A percentile compares a stretch with the other conserved stretches of the same genome.
These are phyloP conservation scores for Aspergillus aculeatinus DNA, from an alignment of 2,329 filamentous ascomycete genomes.

Conservation along the genomic window DNA sequence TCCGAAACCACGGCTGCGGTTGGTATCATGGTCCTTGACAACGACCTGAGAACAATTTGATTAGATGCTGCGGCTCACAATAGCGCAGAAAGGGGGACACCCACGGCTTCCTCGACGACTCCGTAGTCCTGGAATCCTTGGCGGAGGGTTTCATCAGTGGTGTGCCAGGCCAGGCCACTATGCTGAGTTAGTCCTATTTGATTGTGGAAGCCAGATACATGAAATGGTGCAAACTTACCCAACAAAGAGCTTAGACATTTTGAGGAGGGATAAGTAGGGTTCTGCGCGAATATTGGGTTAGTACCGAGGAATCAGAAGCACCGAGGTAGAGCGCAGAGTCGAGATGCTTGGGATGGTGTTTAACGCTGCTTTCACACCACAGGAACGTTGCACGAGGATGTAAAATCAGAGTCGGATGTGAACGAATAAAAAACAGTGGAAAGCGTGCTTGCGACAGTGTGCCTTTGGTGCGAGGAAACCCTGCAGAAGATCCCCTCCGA, in stretches of 20 bases:
- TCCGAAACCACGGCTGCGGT: slow-evolving; percentile 93
- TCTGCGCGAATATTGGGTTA: slow-evolving; percentile 3
- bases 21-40: slow-evolving; percentile 95
- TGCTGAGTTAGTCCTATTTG: slow-evolving; percentile 13
- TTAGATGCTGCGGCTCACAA: neutral
- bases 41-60: slow-evolving; percentile 66
- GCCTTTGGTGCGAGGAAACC: neutral
- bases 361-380: no score
- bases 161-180: slow-evolving; percentile 98
- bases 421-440: neutral
- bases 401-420: neutral
- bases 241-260: slow-evolving; percentile 84
- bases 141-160: slow-evolving; percentile 81
- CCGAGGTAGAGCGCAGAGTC: neutral
- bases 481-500: slow-evolving; percentile 3
- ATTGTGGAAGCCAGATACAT: slow-evolving; percentile 11
- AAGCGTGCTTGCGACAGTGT: neutral
- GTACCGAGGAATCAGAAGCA: slow-evolving; percentile 4
- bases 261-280: slow-evolving; percentile 24
- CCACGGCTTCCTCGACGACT: slow-evolving; percentile 88
- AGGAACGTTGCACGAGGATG: neutral
- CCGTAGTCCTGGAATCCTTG: slow-evolving; percentile 93
- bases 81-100: slow-evolving; percentile 41
- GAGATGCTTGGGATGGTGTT: no score
- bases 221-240: slow-evolving; percentile 15